Evolutionary conservation across 2,329 filamentous ascomycete species (phyloP).

Genomic region (Epichloe sylvatica): DNA sequence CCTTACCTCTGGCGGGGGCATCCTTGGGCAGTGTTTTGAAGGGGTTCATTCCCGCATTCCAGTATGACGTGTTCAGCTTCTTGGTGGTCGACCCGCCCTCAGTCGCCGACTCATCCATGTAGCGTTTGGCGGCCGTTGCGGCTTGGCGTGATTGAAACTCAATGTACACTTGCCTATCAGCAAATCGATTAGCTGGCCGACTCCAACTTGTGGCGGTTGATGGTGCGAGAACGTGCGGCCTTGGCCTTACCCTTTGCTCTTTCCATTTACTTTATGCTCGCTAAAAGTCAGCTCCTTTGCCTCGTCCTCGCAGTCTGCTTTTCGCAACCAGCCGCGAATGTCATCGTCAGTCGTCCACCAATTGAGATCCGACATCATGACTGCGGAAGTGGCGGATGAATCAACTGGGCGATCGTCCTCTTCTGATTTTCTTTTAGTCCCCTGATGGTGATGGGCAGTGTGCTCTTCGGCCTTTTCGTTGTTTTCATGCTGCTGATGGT

Average conservation of each 20-base stretch:
- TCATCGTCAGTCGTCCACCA: constrained; percentile 99
- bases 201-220: not conserved
- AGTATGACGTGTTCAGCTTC: constrained; percentile 61
- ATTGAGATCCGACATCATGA: constrained; percentile 78
- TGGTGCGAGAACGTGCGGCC: constrained; percentile 3
- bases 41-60: constrained; percentile 64
- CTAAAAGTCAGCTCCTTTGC: constrained; percentile 91
- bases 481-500: constrained; percentile 14
- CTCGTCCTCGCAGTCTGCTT: constrained; percentile 69
- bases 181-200: not conserved
- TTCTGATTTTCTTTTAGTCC: constrained; percentile 46
- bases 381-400: constrained; percentile 48
- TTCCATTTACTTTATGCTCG: constrained; percentile 97
- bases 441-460: constrained; percentile 28
- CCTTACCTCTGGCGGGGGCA: constrained; percentile 49
- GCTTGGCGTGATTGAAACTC: constrained; percentile 76
- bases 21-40: constrained; percentile 89
- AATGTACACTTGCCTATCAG: constrained; percentile 56
- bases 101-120: constrained; percentile 51
- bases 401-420: constrained; percentile 47
- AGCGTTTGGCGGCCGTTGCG: constrained; percentile 70
- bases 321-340: constrained; percentile 70
- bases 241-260: constrained; percentile 75
- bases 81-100: constrained; percentile 44
- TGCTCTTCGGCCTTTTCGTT: constrained; percentile 15